Base-by-base conservation (phyloP, 2,329 filamentous ascomycete species). In the Aspergillus glaucus region DNA sequence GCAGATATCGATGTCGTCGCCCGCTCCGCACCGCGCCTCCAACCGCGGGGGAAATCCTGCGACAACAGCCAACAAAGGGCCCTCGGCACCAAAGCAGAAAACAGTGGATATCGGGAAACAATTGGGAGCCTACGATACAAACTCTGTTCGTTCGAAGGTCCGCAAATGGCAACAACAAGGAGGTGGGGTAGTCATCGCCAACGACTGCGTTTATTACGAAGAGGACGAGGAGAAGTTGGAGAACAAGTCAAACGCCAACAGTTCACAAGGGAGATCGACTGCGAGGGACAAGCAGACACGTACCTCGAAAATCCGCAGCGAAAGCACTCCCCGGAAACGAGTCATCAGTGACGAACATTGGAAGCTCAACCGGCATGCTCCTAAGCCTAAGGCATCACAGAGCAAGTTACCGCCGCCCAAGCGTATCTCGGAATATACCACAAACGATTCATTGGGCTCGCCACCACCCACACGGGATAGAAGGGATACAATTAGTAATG, bases 291-390 rank as follows among this genome's bases (percentile, higher is more conserved):
- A 21, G 6, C 15, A 15, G 10, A 19, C 37, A 19, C 37, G 17
- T 19, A 40, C 15, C 37, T 40, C 37, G 19, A 69, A 66, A 50
- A 66, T 69, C 44, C 61, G 58, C 63, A 73, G 70, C 58, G 76
- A 70, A 63, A 82, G 76, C 44, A 81, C 88, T 42, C 92, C 92
- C 14, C 90, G 88, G 71, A 96, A 95, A 76, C 82, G 91, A 54
- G 88, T 97, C 47, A 82, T 96, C 52, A 96, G 91, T 65, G 92
- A 97, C 71, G 86, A 87, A 47, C 88, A 95, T 70, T 97, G 92
- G 66, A 79, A 78, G 52, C 77, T 75, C 50, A 78, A 76, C 51
- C 77, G 74, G 50, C 76, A 67, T 49, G 69, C 76, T 7, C 66
- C 75, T 0, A 73, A 69, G 46, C 58, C 62, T 15, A 72, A 69